Evolutionary conservation across 177 flowering plant genomes (phyloP).

Genomic region (Vitis hybrid): DNA sequence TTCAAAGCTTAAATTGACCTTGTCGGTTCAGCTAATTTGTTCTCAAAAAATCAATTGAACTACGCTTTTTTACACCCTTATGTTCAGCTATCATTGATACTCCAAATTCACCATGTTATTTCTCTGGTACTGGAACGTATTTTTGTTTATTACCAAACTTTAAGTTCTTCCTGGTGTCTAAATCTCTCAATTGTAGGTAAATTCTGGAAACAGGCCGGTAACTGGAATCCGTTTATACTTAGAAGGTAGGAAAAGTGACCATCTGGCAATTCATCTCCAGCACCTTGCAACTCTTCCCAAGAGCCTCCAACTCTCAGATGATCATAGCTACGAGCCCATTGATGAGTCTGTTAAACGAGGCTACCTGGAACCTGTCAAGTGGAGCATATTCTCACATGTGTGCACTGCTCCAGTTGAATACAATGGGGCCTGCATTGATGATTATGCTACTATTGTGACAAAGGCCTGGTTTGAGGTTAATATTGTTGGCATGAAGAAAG

Average conservation of each 20-base stretch:
- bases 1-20: too few species aligned
- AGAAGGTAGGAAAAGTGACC: constrained; percentile 79
- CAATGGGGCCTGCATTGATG: constrained; percentile 46
- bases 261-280: constrained; percentile 83
- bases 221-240: constrained; percentile 82
- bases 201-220: constrained; percentile 70
- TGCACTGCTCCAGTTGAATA: constrained; percentile 70
- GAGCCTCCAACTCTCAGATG: constrained; percentile 57
- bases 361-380: constrained; percentile 72
- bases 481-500: constrained; percentile 65
- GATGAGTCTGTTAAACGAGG: constrained; percentile 47
- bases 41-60: too few species aligned
- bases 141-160: background rate
- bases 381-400: constrained; percentile 69
- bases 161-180: constrained; percentile 7
- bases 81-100: too few species aligned
- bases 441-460: constrained; percentile 77
- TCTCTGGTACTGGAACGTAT: background rate
- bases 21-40: too few species aligned
- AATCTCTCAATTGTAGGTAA: constrained; percentile 52
- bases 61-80: too few species aligned
- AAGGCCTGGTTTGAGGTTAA: constrained; percentile 85
- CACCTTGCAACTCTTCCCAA: constrained; percentile 73
- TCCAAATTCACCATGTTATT: background rate
- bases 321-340: constrained; percentile 31